Base-by-base conservation (phyloP, 2,329 filamentous ascomycete genomes). In the Neocatenulostroma microsporum region DNA sequence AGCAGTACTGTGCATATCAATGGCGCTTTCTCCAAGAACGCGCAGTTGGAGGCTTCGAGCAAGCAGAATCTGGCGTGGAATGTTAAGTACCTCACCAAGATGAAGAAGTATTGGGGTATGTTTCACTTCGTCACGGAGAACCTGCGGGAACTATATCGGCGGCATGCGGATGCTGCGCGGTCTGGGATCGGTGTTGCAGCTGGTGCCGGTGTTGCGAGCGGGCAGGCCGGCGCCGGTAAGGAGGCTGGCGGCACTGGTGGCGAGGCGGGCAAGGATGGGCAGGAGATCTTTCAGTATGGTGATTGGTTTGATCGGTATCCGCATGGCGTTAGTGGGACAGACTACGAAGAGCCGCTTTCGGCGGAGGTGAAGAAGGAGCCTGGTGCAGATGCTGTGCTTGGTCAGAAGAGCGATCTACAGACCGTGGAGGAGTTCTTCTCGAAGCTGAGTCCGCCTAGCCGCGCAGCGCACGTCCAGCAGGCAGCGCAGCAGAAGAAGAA, bases 71-170 rank as follows among this genome's bases (percentile, higher is more conserved):
- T 95, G 12, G 79, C 83, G 1, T 84, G 80, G 46, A 96, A 94
- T 47, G 82, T 96, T 51, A 84, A 82, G 54, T 96, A 91, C 52
- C 66, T 98, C 29, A 82, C 82, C 37, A 91, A 85, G 62, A 94
- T 96, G 84, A 95, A 94, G 68, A 84, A 84, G 42, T 88, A 91
- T 54, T 98, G 91, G 91, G 91, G 89, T 42, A 94, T 95, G 82
- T 95, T 96, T 56, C 85, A 94, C 57, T 95, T 87, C 65, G 88
- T 96, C 74, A 82, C 86, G 1, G 88, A 96, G 57, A 91, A 89
- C 53, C 72, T 95, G 23, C 87, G 91, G 41, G 83, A 89, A 37
- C 78, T 93, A 43, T 98, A 94, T 57, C 78, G 83, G 34, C 76
- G 79, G 31, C 89, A 87, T 49, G 80, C 87, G 12, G 87, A 95